Base-by-base conservation (phyloP, 768 basidiomycete genomes). In the Hydnomerulius pinastri region DNA sequence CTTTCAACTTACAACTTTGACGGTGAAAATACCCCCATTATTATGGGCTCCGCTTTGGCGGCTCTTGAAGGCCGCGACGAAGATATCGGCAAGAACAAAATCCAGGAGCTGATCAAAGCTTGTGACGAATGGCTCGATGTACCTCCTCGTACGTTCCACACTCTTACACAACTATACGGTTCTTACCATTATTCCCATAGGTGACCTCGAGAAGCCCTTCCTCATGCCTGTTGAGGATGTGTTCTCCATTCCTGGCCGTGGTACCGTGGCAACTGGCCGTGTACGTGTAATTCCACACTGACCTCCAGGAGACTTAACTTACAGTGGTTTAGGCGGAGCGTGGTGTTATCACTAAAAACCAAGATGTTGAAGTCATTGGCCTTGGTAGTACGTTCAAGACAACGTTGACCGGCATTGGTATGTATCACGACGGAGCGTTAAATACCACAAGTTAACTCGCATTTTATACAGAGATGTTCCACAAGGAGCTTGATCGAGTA, bases 191-290 rank as follows among this genome's bases (percentile, higher is more conserved):
- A 13, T 38, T 36, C 33, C 30, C 39, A 27, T 51, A 92, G 91
- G 92, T 75, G 94, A 98, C 68, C 83, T 98, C 49, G 96, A 99
- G 66, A 94, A 96, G 69, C 95, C 97, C 27, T 98, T 97, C 87
- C 81, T 97, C 55, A 85, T 98, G 81, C 87, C 90, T 48, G 77
- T 98, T 58, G 96, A 98, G 81, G 93, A 96, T 60, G 90, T 92
- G 49, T 98, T 96, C 77, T 98, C 96, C 12, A 98, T 98, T 64
- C 88, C 96, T 62, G 97, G 97, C 45, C 91, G 97, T 73, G 97
- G 97, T 60, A 99, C 97, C 52, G 97, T 99, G 54, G 92, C 88
- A 29, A 97, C 95, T 55, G 97, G 97, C 52, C 86, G 91, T 59
- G 93, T 88, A 66, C 59, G 85, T 71, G 37, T 32, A 17, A 36